Percentiles rank a stretch among this genome's conserved stretches.
phyloP scores from a whole-genome alignment of 305 asterid genomes.

The Plantago lanceolata region DNA sequence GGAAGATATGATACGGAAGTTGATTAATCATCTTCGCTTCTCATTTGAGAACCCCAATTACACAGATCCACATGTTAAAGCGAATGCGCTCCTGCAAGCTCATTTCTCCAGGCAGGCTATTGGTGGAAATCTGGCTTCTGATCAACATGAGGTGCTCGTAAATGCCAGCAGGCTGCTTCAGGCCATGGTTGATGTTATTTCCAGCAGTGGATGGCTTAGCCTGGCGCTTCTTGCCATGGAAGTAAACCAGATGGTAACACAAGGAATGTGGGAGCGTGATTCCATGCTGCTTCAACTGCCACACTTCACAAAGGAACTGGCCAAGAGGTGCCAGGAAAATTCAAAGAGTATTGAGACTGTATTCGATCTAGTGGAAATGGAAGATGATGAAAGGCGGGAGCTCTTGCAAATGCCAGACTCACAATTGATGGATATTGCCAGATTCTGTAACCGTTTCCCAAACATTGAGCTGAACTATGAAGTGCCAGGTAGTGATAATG shows the following conservation, averaged over 20 bases:
- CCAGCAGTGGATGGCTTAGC: constrained; percentile 83
- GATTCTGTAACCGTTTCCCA: constrained; percentile 74
- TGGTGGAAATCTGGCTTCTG: constrained; percentile 70
- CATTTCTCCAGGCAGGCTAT: constrained; percentile 77
- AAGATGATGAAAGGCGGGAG: constrained; percentile 77
- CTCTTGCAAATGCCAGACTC: constrained; percentile 77
- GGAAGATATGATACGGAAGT: constrained; percentile 68
- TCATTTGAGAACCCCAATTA: constrained; percentile 66
- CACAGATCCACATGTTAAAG: constrained; percentile 74
- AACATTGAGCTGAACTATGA: constrained; percentile 69
- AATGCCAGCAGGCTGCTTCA: constrained; percentile 75
- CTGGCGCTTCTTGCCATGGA: constrained; percentile 90
- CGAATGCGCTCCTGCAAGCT: constrained; percentile 83
- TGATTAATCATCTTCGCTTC: constrained; percentile 74
- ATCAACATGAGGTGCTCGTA: constrained; percentile 77
- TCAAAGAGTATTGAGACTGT: constrained; percentile 68
- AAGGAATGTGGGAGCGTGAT: constrained; percentile 92
- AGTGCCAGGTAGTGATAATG: constrained; percentile 40
- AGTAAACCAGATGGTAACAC: constrained; percentile 86
- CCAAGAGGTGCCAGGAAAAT: constrained; percentile 75
- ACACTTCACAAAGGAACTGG: constrained; percentile 76
- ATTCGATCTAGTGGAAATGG: constrained; percentile 82
- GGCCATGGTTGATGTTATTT: constrained; percentile 93
- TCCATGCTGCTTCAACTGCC: constrained; percentile 89
- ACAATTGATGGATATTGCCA: constrained; percentile 74